Evolutionary conservation across 768 basidiomycete genomes (phyloP).

Genomic region (Suillus alpinus): DNA sequence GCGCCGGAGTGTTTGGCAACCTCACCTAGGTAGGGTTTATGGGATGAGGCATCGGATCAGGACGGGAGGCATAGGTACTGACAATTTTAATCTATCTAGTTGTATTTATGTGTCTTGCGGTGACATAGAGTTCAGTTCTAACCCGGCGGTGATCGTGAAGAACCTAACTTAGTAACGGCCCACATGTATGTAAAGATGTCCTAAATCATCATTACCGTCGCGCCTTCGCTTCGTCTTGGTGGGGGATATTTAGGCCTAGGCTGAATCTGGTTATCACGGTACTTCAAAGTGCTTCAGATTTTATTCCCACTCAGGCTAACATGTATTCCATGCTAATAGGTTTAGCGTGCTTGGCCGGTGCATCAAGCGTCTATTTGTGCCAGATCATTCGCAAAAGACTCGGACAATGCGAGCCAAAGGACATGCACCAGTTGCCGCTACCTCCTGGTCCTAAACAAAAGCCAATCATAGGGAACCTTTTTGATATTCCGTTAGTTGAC

Average conservation of each 20-base stretch:
- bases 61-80: too few species aligned
- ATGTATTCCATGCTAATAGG: neutral
- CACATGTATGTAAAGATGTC: too few species aligned
- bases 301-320: neutral
- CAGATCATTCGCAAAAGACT: neutral
- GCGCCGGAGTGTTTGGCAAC: too few species aligned
- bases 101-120: too few species aligned
- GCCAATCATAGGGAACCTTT: constrained; percentile 11
- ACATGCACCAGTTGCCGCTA: neutral
- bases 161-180: too few species aligned
- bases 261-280: neutral
- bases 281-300: neutral
- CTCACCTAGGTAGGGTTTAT: too few species aligned
- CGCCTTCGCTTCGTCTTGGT: too few species aligned
- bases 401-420: neutral
- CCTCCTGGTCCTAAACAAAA: constrained; percentile 6
- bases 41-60: too few species aligned
- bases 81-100: too few species aligned
- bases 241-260: neutral
- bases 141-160: too few species aligned
- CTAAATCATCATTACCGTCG: too few species aligned
- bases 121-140: too few species aligned
- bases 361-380: neutral
- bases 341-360: neutral
- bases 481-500: constrained; percentile 2